Percentiles rank a stretch among this genome's conserved stretches.
Evolutionary conservation across 2,329 filamentous ascomycete genomes (phyloP).

Genomic region (Fusarium luffae): DNA sequence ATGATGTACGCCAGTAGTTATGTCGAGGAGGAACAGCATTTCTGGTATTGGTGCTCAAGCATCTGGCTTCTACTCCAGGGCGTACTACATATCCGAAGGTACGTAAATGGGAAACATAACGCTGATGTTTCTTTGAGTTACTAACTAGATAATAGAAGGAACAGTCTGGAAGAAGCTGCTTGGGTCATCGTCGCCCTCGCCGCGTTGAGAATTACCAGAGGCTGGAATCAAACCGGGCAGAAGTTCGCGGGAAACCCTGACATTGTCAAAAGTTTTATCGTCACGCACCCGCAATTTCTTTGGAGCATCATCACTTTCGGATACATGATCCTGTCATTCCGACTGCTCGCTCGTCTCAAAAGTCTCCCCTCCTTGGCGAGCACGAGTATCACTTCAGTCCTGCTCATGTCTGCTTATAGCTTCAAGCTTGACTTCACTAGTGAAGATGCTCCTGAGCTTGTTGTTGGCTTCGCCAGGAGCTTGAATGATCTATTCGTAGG

Average conservation of each 20-base stretch:
- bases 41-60: conserved; percentile 93
- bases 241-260: conserved; percentile 94
- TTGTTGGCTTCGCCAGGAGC: conserved; percentile 59
- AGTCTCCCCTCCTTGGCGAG: conserved; percentile 56
- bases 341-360: conserved; percentile 56
- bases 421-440: conserved; percentile 93
- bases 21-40: conserved; percentile 97
- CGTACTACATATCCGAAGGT: conserved; percentile 59
- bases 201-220: conserved; percentile 73
- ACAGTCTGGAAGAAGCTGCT: conserved; percentile 48
- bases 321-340: conserved; percentile 71
- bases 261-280: conserved; percentile 78
- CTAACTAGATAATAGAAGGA: conserved; percentile 40
- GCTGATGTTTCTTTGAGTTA: neutral
- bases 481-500: conserved; percentile 56
- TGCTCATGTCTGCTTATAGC: conserved; percentile 69
- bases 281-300: conserved; percentile 71
- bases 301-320: conserved; percentile 78
- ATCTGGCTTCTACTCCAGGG: conserved; percentile 72
- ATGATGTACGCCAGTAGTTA: conserved; percentile 99
- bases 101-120: neutral
- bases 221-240: conserved; percentile 98
- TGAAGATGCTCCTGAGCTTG: conserved; percentile 87
- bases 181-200: conserved; percentile 61
- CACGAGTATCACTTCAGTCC: conserved; percentile 54